These are phyloP conservation scores for Teratosphaeria pseudoeucalypti DNA, from an alignment of 2,329 filamentous ascomycete species.

Conservation along the genomic window DNA sequence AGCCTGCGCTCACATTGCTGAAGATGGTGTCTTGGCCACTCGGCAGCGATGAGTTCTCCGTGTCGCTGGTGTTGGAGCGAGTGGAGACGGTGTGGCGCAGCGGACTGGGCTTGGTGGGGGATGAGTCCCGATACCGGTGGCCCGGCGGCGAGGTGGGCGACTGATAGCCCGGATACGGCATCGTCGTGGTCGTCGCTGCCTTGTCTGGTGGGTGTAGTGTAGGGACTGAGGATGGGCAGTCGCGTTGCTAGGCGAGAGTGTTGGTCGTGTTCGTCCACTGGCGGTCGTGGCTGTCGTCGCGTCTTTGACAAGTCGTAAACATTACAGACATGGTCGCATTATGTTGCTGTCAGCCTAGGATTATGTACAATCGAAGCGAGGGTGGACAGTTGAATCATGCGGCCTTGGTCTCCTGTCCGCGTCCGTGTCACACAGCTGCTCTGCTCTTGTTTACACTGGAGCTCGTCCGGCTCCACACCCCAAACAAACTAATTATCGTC, in stretches of 20 bases:
- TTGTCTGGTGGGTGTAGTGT: neutral
- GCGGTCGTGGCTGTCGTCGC: neutral
- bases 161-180: constrained; percentile 10
- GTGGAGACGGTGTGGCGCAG: constrained; percentile 26
- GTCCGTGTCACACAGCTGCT: neutral
- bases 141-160: constrained; percentile 24
- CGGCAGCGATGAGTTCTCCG: constrained; percentile 18
- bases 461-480: neutral
- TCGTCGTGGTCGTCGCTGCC: neutral
- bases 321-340: neutral
- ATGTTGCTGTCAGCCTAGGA: neutral
- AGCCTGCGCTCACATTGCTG: constrained; percentile 20
- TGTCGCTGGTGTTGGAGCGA: constrained; percentile 23
- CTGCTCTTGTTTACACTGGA: neutral
- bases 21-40: constrained; percentile 19
- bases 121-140: constrained; percentile 22
- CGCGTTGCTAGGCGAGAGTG: neutral
- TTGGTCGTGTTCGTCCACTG: neutral
- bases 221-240: neutral
- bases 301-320: neutral
- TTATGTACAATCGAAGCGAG: neutral
- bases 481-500: neutral
- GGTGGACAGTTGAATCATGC: neutral
- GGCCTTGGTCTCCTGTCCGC: neutral
- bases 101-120: constrained; percentile 24